Evolutionary conservation across 495 filamentous ascomycete species (phyloP).

Genomic region (Aspergillus ellipticus): DNA sequence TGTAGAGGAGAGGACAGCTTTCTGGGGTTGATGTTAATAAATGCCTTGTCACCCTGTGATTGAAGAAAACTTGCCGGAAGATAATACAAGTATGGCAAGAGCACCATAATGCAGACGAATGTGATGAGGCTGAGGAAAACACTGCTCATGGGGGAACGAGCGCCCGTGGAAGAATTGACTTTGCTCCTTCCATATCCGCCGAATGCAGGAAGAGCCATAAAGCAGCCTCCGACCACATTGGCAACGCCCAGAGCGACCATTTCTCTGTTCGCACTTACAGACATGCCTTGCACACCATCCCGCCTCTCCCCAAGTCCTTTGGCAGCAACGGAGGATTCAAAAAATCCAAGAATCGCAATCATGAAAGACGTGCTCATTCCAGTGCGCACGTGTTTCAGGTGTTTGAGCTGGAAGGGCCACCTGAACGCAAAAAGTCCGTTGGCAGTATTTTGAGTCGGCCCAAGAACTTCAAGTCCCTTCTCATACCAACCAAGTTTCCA

Average conservation of each 20-base stretch:
- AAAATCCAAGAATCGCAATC: constrained; percentile 94
- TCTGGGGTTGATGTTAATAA: constrained; percentile 46
- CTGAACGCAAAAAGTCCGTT: constrained; percentile 67
- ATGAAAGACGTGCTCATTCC: constrained; percentile 89
- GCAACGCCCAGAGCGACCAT: constrained; percentile 88
- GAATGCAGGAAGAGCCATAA: constrained; percentile 88
- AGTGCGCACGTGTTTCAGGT: constrained; percentile 79
- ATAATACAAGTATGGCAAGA: constrained; percentile 91
- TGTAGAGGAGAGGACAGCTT: constrained; percentile 89
- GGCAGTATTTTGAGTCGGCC: constrained; percentile 64
- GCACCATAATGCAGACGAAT: constrained; percentile 69
- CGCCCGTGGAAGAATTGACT: constrained; percentile 87
- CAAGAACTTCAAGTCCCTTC: constrained; percentile 77
- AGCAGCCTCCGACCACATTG: constrained; percentile 86
- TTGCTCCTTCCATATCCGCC: constrained; percentile 96
- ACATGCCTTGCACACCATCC: constrained; percentile 66
- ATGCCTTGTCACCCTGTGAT: not conserved
- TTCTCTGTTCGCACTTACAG: constrained; percentile 87
- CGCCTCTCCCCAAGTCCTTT: constrained; percentile 69
- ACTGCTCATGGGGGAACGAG: constrained; percentile 87
- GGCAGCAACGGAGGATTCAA: constrained; percentile 96
- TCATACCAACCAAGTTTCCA: constrained; percentile 78
- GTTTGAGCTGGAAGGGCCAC: constrained; percentile 73
- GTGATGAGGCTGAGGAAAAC: constrained; percentile 81
- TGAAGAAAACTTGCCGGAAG: constrained; percentile 64